These are phyloP conservation scores for Agaricus blazei DNA, from an alignment of 768 basidiomycete species.

Conservation along the genomic window DNA sequence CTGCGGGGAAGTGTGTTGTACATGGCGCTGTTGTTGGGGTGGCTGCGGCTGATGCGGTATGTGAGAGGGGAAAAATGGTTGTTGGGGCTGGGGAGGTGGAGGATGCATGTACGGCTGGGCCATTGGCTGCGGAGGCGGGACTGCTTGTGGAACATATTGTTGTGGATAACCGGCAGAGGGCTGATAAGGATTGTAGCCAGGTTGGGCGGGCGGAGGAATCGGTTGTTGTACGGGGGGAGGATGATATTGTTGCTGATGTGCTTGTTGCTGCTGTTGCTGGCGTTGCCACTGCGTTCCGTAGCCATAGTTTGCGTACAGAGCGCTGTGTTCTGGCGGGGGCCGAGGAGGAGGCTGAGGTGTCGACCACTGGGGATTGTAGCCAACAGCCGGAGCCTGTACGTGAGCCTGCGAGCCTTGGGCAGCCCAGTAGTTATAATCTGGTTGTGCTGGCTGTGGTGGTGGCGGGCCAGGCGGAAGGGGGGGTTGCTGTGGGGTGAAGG, in stretches of 20 bases:
- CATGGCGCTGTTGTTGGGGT: slow-evolving; percentile 42
- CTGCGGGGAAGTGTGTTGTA: slow-evolving; percentile 65
- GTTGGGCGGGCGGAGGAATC: slow-evolving; percentile 51
- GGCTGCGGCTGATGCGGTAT: slow-evolving; percentile 39
- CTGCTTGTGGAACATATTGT: slow-evolving; percentile 62
- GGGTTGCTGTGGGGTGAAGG: slow-evolving; percentile 67
- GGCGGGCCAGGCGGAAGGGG: slow-evolving; percentile 80
- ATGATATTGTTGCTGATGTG: slow-evolving; percentile 44
- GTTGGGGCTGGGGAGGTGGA: slow-evolving; percentile 38
- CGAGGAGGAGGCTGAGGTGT: slow-evolving; percentile 52
- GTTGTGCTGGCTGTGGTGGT: slow-evolving; percentile 59
- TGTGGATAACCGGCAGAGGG: slow-evolving; percentile 60
- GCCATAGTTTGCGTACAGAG: slow-evolving; percentile 88
- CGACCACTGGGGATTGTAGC: slow-evolving; percentile 64
- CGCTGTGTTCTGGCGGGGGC: slow-evolving; percentile 74
- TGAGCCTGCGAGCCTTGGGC: slow-evolving; percentile 48
- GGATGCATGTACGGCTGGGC: slow-evolving; percentile 47
- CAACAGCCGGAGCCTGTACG: slow-evolving; percentile 43
- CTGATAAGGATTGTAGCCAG: slow-evolving; percentile 74
- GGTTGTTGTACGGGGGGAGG: slow-evolving; percentile 50
- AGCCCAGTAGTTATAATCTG: slow-evolving; percentile 80
- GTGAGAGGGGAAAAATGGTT: slow-evolving; percentile 41
- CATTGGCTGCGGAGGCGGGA: slow-evolving; percentile 45
- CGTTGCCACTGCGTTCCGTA: slow-evolving; percentile 78
- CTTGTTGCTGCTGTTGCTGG: slow-evolving; percentile 56